These are phyloP conservation scores for Coleophoma crateriformis DNA, from an alignment of 2,329 filamentous ascomycete genomes.

Conservation along the genomic window DNA sequence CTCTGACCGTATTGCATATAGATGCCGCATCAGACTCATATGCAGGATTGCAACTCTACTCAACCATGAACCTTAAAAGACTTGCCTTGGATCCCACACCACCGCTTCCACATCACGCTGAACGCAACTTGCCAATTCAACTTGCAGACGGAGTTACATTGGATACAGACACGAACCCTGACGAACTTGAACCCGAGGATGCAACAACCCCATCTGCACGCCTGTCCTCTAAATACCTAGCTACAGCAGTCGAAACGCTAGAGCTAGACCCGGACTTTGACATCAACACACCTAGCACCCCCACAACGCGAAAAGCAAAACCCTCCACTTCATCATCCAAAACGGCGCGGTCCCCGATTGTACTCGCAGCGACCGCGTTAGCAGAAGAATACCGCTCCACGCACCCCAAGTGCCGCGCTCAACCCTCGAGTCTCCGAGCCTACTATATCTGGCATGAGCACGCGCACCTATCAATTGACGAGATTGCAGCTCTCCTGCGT, in stretches of 20 bases:
- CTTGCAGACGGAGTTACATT: constrained; percentile 38
- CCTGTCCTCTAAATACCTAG: constrained; percentile 4
- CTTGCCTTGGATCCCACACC: constrained; percentile 62
- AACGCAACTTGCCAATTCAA: constrained; percentile 59
- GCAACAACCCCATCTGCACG: neutral
- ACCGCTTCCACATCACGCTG: constrained; percentile 62
- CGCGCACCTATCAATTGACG: constrained; percentile 38
- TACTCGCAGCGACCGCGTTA: neutral
- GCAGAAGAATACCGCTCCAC: constrained; percentile 7
- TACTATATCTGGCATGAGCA: constrained; percentile 61
- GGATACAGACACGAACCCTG: constrained; percentile 17
- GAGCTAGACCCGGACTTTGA: constrained; percentile 17
- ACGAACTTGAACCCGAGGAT: constrained; percentile 17
- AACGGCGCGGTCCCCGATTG: constrained; percentile 21
- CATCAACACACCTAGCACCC: neutral
- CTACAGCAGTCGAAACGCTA: constrained; percentile 13
- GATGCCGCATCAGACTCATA: constrained; percentile 83
- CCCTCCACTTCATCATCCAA: constrained; percentile 43
- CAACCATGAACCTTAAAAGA: constrained; percentile 65
- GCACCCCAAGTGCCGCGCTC: constrained; percentile 7
- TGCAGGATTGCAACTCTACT: constrained; percentile 67
- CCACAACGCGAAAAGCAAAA: neutral
- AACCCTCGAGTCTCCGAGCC: constrained; percentile 39
- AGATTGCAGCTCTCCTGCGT: constrained; percentile 50
- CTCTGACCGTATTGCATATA: constrained; percentile 29